phyloP scores from a whole-genome alignment of 2,329 filamentous ascomycete species.

The Clonostachys rhizophaga region DNA sequence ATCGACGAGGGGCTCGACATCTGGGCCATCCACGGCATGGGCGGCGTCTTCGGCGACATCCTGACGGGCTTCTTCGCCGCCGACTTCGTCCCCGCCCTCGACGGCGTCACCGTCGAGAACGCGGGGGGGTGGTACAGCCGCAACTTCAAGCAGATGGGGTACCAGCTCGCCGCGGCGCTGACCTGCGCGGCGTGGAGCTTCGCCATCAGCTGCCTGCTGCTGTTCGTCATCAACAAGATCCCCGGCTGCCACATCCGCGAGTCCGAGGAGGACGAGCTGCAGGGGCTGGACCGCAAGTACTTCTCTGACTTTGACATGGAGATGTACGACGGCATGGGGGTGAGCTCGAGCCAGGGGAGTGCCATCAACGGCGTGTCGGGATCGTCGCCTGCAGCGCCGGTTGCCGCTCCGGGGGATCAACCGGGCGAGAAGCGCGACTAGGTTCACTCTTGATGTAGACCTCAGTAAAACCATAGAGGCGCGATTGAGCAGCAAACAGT shows the following conservation, averaged over 20 bases:
- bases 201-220: conserved; percentile 39
- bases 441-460: too few species aligned
- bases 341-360: too few species aligned
- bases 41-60: conserved; percentile 51
- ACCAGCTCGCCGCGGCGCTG: conserved; percentile 48
- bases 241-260: conserved; percentile 47
- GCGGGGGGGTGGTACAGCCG: conserved; percentile 41
- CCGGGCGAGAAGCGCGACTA: too few species aligned
- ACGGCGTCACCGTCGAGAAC: conserved; percentile 37
- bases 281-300: conserved; percentile 36
- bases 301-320: conserved; percentile 9
- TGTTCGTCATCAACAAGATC: conserved; percentile 50
- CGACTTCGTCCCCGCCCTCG: conserved; percentile 39
- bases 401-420: too few species aligned
- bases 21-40: conserved; percentile 54
- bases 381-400: too few species aligned
- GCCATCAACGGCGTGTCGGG: too few species aligned
- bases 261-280: conserved; percentile 45
- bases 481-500: too few species aligned
- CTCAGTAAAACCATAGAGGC: too few species aligned
- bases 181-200: conserved; percentile 50
- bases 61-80: conserved; percentile 54
- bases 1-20: conserved; percentile 57
- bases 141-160: conserved; percentile 47
- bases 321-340: conserved; percentile 3